Base-by-base conservation (phyloP, 2,329 filamentous ascomycete genomes). In the Nakataea oryzae region DNA sequence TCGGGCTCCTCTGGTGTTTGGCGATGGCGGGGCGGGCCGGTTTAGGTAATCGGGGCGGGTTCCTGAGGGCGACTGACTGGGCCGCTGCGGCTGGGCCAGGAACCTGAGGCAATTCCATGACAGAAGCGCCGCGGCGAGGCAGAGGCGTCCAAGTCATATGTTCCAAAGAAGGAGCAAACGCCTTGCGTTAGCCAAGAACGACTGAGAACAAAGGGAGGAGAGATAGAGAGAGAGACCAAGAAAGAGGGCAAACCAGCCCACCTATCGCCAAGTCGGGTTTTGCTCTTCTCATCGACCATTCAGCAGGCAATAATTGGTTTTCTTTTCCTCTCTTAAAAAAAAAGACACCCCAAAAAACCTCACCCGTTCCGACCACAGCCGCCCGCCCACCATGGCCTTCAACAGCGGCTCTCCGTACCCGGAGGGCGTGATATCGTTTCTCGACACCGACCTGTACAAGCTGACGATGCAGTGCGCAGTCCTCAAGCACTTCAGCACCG, bases 401-500 rank as follows among this genome's bases (percentile, higher is more conserved):
- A 86, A 87, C 73, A 84, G 81, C 76, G 83, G 83, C 34, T 85
- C 83, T 62, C 83, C 84, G 63, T 87, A 82, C 65, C 87, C 89
- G 5, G 89, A 90, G 76, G 90, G 90, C 60, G 85, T 93, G 71
- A 89, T 86, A 70, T 93, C 90, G 70, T 88, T 95, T 71, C 80
- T 95, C 62, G 90, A 95, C 71, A 93, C 89, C 21, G 85, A 88
- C 68, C 72, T 99, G 64, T 99, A 97, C 84, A 99, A 99, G 76
- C 77, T 99, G 75, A 99, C 95, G 26, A 99, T 99, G 95, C 95
- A 99, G 87, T 96, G 90, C 72, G 92, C 92, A 65, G 88, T 97
- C 66, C 83, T 96, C 68, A 96, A 96, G 75, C 96, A 93, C 78
- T 97, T 96, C 74, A 88, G 88, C 41, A 81, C 93, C 63, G 78